These are phyloP conservation scores for Nectriaceae sp. DNA, from an alignment of 2,329 filamentous ascomycete species.

Conservation along the genomic window DNA sequence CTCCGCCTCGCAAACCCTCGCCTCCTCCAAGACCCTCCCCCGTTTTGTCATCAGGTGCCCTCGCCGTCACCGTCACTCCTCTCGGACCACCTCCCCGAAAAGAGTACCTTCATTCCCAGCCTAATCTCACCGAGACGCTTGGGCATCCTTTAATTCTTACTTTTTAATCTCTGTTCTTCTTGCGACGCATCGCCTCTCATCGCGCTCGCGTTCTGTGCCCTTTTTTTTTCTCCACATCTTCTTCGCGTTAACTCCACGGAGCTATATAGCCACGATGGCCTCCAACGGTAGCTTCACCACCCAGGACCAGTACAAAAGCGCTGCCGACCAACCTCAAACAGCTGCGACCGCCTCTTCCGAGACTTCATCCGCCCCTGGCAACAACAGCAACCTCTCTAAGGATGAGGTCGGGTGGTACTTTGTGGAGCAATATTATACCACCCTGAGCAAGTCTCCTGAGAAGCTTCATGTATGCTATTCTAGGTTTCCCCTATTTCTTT, in stretches of 20 bases:
- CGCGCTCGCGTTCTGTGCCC: slow-evolving; percentile 17
- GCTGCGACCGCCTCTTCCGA: slow-evolving; percentile 35
- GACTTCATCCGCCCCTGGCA: slow-evolving; percentile 35
- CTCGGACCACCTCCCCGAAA: slow-evolving; percentile 8
- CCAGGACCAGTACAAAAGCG: slow-evolving; percentile 44
- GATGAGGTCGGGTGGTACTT: slow-evolving; percentile 99
- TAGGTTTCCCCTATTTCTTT: background rate
- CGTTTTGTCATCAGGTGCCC: slow-evolving; percentile 17
- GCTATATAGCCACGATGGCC: slow-evolving; percentile 46
- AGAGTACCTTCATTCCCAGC: slow-evolving; percentile 7
- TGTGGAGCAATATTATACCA: slow-evolving; percentile 99
- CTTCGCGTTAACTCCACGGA: slow-evolving; percentile 11
- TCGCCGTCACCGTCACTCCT: slow-evolving; percentile 13
- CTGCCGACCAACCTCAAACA: slow-evolving; percentile 40
- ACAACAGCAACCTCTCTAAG: slow-evolving; percentile 63
- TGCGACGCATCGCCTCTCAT: slow-evolving; percentile 20
- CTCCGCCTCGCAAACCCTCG: background rate
- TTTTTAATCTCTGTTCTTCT: slow-evolving; percentile 7
- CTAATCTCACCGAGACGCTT: slow-evolving; percentile 2
- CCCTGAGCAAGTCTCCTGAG: slow-evolving; percentile 88
- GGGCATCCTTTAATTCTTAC: slow-evolving; percentile 11
- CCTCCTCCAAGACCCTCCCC: slow-evolving; percentile 16
- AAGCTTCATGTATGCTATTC: slow-evolving; percentile 74
- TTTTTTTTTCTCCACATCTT: slow-evolving; percentile 18
- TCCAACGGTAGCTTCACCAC: slow-evolving; percentile 57